Base-by-base conservation (phyloP, 2,329 filamentous ascomycete species). In the Colletotrichum orchidophilum region DNA sequence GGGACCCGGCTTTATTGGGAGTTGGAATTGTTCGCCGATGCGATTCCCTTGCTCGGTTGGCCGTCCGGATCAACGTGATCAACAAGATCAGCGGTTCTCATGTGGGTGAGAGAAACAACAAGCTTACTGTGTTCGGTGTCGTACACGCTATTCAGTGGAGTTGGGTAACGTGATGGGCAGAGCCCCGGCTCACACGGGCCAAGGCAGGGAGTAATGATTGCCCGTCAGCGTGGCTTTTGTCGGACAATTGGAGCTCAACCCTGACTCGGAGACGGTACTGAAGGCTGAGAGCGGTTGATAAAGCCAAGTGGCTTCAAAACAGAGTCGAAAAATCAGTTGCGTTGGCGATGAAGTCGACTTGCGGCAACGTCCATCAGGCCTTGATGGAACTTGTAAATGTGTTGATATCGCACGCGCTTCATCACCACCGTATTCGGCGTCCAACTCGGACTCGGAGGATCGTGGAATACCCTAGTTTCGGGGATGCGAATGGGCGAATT, bases 81-180 rank as follows among this genome's bases (percentile, higher is more conserved):
- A 61, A 15, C 62, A 27, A 26, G 26, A 69, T 69, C 66, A 64
- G 60, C 62, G 62, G 42, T 53, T 31, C 18, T 46, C 21, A 21
- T 24, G 54, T 65, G 61, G 66, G 62, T 12, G 62, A 55, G 33
- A 52, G 35, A 24, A 39, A 55, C 42, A 50, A 35, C 21, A 18
- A 39, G 29, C 58, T 55, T 42, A 52, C 18, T 42, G 60, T 27
- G 57, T 3, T 55, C 27, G 33, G 33, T 54, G 54, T 63, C 27
- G 24, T 52, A 11, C 54, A 66, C 49, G 67, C 35, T 66, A 66
- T 61, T 66, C 62, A 55, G 67, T 70, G 67, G 66, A 59, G 66
- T 66, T 54, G 26, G 24, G 62, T 24, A 61, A 66, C 62, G 54
- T 65, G 35, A 31, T 52, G 64, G 55, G 54, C 42, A 59, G 27